A percentile compares a stretch with the other conserved stretches of the same genome.
Evolutionary conservation across 78 protist genomes (phyloP).

Genomic region (Monocercomonoides exilis): DNA sequence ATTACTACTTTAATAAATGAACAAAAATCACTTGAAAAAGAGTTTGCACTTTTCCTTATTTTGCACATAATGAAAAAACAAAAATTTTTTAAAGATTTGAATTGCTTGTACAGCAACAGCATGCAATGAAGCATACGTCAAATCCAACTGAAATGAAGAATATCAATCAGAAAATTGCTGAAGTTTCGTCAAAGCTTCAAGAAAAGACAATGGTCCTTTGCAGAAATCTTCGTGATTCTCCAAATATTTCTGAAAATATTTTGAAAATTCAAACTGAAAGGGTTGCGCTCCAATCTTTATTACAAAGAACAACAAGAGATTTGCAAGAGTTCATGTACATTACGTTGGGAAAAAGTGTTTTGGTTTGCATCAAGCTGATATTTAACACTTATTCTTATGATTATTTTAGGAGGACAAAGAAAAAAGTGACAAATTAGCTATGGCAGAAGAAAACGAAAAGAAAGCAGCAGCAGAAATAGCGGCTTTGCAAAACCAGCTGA

Average conservation of each 20-base stretch:
- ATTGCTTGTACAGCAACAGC: slow-evolving; percentile 11
- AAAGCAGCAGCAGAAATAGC: neutral
- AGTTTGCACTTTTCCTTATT: neutral
- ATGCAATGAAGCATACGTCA: neutral
- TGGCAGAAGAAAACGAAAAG: neutral
- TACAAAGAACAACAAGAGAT: neutral
- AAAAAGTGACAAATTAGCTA: neutral
- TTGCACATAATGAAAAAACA: neutral
- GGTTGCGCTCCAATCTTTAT: neutral
- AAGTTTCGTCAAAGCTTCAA: slow-evolving; percentile 12
- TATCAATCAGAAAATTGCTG: neutral
- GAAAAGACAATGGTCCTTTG: slow-evolving; percentile 19
- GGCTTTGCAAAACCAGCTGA: neutral
- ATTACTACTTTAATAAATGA: slow-evolving; percentile 13
- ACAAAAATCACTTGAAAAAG: slow-evolving; percentile 5
- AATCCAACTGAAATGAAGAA: slow-evolving; percentile 3
- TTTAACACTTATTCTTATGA: too few relatives aligned
- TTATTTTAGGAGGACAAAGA: neutral
- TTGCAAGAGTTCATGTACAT: neutral
- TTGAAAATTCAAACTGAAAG: slow-evolving; percentile 20
- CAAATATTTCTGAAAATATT: slow-evolving; percentile 30
- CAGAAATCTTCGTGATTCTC: slow-evolving; percentile 24
- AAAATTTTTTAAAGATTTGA: slow-evolving; percentile 14
- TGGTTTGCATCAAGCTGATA: too few relatives aligned
- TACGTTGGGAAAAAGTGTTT: neutral